phyloP scores from a whole-genome alignment of 306 rosid species.

The Abrus pulchellus region DNA sequence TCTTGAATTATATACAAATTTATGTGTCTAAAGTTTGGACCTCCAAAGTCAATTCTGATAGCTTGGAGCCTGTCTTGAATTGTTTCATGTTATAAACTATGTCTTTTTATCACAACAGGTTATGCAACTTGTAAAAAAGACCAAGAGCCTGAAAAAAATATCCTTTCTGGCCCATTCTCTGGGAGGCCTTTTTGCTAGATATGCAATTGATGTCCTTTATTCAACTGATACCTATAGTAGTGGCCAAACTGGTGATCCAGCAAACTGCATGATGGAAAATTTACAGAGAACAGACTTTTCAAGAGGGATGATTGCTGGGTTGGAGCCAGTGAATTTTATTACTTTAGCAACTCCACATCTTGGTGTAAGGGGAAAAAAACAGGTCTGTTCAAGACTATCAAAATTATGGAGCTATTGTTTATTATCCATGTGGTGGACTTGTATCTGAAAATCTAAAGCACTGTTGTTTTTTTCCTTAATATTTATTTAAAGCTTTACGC shows the following conservation, averaged over 20 bases:
- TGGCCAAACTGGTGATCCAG: conserved; percentile 54
- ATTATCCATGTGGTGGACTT: conserved; percentile 14
- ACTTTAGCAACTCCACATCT: conserved; percentile 98
- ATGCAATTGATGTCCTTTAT: conserved; percentile 81
- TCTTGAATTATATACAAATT: conserved; percentile 41
- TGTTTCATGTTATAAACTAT: conserved; percentile 43
- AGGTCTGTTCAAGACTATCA: conserved; percentile 67
- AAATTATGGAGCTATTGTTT: conserved; percentile 30
- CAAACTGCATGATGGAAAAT: conserved; percentile 45
- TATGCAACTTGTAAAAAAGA: conserved; percentile 78
- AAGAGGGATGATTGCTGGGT: conserved; percentile 77
- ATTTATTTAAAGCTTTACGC: background rate
- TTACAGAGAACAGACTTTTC: conserved; percentile 50
- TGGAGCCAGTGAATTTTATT: conserved; percentile 90
- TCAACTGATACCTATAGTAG: conserved; percentile 49
- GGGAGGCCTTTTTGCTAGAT: conserved; percentile 96
- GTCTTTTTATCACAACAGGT: conserved; percentile 65
- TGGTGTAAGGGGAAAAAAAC: conserved; percentile 90
- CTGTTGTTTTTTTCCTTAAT: too few relatives aligned
- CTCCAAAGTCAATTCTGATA: conserved; percentile 9
- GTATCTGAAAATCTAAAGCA: background rate
- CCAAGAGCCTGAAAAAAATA: conserved; percentile 75
- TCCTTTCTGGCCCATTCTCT: conserved; percentile 96
- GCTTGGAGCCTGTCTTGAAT: conserved; percentile 43
- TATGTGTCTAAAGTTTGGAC: conserved; percentile 38